phyloP scores from a whole-genome alignment of 129 eudicot species.

The Lactuca sativa region DNA sequence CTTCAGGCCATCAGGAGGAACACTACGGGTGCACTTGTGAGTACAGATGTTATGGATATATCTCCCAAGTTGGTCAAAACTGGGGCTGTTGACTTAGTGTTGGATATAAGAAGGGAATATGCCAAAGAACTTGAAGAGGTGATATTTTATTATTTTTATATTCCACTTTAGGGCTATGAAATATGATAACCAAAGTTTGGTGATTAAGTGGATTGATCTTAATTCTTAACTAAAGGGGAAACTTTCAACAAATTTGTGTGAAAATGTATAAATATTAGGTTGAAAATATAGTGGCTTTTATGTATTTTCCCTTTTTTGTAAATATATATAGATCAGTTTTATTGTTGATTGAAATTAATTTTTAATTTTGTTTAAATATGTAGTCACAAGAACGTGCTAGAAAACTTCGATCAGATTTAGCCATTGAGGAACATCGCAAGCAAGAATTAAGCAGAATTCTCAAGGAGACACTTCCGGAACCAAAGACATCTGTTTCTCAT shows the following conservation, averaged over 20 bases:
- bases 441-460: conserved; percentile 76
- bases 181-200: conserved; percentile 8
- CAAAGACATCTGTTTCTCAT: conserved; percentile 50
- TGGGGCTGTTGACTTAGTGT: conserved; percentile 64
- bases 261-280: not conserved
- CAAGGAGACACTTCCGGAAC: conserved; percentile 75
- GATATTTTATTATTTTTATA: conserved; percentile 1
- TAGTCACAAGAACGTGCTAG: conserved; percentile 92
- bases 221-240: not conserved
- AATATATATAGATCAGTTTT: not conserved
- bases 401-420: conserved; percentile 84
- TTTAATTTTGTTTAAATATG: conserved; percentile 9
- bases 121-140: conserved; percentile 82
- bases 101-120: conserved; percentile 79
- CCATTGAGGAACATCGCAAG: conserved; percentile 84
- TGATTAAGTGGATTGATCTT: not conserved
- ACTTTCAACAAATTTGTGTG: not conserved
- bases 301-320: no score
- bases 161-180: conserved; percentile 13
- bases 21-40: conserved; percentile 28
- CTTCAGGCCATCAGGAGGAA: conserved; percentile 63
- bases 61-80: conserved; percentile 58
- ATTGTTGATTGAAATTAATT: not conserved
- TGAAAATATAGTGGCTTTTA: no score
- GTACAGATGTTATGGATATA: conserved; percentile 44